Conservation (phyloP, 1,139 yeast genomes). For the Sugiyamaella neomexicana region DNA sequence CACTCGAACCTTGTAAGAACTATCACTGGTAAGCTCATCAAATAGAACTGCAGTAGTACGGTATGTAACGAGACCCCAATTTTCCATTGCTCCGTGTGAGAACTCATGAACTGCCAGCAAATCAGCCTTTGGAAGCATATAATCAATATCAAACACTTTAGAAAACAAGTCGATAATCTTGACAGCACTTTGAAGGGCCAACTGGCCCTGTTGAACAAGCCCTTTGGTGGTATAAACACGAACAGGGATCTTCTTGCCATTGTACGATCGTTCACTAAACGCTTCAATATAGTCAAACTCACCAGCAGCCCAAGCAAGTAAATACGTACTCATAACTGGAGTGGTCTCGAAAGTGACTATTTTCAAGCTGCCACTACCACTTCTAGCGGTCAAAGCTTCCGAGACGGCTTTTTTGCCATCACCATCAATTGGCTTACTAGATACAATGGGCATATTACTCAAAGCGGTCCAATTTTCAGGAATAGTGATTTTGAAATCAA, state of each 20-base stretch:
- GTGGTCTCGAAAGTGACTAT: slow-evolving; percentile 54
- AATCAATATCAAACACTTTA: slow-evolving; percentile 60
- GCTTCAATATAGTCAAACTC: slow-evolving; percentile 69
- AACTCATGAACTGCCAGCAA: slow-evolving; percentile 74
- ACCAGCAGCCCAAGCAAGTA: slow-evolving; percentile 76
- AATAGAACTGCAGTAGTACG: slow-evolving; percentile 66
- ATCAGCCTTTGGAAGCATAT: slow-evolving; percentile 73
- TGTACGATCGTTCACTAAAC: slow-evolving; percentile 42
- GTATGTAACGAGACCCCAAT: slow-evolving; percentile 75
- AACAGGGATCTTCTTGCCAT: slow-evolving; percentile 60
- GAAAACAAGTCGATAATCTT: slow-evolving; percentile 68
- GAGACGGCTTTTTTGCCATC: slow-evolving; percentile 42
- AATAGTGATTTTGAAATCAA: slow-evolving; percentile 64
- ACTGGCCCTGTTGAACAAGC: slow-evolving; percentile 59
- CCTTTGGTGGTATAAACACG: slow-evolving; percentile 73
- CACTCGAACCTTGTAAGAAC: slow-evolving; percentile 59
- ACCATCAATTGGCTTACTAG: slow-evolving; percentile 49
- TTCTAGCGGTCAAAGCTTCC: slow-evolving; percentile 19
- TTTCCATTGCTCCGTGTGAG: slow-evolving; percentile 81
- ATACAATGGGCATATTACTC: slow-evolving; percentile 66
- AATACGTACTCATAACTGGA: slow-evolving; percentile 73
- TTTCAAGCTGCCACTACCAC: slow-evolving; percentile 31
- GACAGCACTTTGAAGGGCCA: slow-evolving; percentile 66
- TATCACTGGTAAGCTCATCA: slow-evolving; percentile 56
- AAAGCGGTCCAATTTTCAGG: slow-evolving; percentile 62